Evolutionary conservation across 169 alveolate genomes (phyloP), one percentile per base, ranked within the genome.

Genomic region (Plasmodium yoelii): DNA sequence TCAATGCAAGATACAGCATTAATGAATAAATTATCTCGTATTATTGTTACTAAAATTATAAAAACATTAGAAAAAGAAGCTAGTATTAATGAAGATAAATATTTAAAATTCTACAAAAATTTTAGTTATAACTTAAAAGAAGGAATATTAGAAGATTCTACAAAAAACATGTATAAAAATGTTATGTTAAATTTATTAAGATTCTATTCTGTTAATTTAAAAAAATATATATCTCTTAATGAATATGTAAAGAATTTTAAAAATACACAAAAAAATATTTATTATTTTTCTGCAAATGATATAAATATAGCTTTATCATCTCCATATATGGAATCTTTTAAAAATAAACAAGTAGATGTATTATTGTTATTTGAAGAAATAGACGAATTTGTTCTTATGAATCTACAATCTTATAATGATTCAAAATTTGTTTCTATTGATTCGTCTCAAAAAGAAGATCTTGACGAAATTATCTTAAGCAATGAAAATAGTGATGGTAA

Each of bases 1-100:
- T 95, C 94, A 68, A 97, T 97, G 96, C 97, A 97, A 92, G 98
- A 96, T 75, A 94, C 97, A 10, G 90, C 92, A n/a, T 93, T 98
- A 88, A 97, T 97, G 57, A 94, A 90, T 65, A 97, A 96, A 92
- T 96, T 98, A 24, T 95, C 97, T 57, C 91, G 94, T 65, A 97
- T 98, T 5, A 92, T 98, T 8, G 98, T 98, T 19, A 91, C 94
- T 53, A 94, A 98, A 71, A 88, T 97, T 9, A 93, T 98, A 60
- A 96, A 96, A 88, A 94, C 96, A 87, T 89, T 98, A 71, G 96
- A 95, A 61, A 98, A 97, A 77, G 98, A 97, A 94, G 97, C 96
- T 47, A 92, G 91, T 68, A 84, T 86, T 12, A 95, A 96, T 56
- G 94, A 96, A 34, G 97, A 94, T 42, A 95, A 96, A 87, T 96